Evolutionary conservation across 148 eudicot genomes (phyloP), one percentile per base, ranked within the genome.

Genomic region (Simmondsia chinensis): DNA sequence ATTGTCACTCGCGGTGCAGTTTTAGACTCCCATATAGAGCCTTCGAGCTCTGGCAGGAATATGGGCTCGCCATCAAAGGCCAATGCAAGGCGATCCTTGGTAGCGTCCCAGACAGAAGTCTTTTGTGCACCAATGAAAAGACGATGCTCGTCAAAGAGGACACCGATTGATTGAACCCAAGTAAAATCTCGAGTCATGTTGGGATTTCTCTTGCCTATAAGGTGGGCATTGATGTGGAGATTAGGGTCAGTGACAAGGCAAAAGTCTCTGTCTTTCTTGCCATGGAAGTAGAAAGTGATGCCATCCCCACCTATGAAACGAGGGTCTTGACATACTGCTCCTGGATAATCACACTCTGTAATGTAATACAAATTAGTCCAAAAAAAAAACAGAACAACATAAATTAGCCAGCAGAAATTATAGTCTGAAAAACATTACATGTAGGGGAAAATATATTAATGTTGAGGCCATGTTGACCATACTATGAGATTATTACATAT

Each of bases 311-410:
- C 81, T 3, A 75, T 36, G 71, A 75, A 70, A 4, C 73, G 61
- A 9, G 81, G 81, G 48, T 71, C 76, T 60, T 71, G 73, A 47
- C 81, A 75, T 4, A 71, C 70, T 31, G 76, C 70, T 20, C 80
- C 76, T 0, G 80, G 80, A 43, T 50, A 54, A 49, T 75, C 66
- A 38, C 80, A 70, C 17, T 48, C 80, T 75, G 43, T 11, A 40
- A 32, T 23, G 20, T 5, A n/a, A 2, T 33, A 18, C 32, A 29
- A 3, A 23, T n/a, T 7, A 29, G 28, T 8, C 2, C 2, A 3
- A 41, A 25, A 9, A 9, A 9, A 15, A 46, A 1, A 14, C 13
- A 28, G 19, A 43, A 23, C 3, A 43, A 25, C 3, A 1, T 23
- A 7, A 0, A 1, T 4, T 6, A 20, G 1, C 15, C 4, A 9